A percentile compares a stretch with the other conserved stretches of the same genome.
These are phyloP conservation scores for Boletellus ananiceps DNA, from an alignment of 768 basidiomycete species.

Conservation along the genomic window DNA sequence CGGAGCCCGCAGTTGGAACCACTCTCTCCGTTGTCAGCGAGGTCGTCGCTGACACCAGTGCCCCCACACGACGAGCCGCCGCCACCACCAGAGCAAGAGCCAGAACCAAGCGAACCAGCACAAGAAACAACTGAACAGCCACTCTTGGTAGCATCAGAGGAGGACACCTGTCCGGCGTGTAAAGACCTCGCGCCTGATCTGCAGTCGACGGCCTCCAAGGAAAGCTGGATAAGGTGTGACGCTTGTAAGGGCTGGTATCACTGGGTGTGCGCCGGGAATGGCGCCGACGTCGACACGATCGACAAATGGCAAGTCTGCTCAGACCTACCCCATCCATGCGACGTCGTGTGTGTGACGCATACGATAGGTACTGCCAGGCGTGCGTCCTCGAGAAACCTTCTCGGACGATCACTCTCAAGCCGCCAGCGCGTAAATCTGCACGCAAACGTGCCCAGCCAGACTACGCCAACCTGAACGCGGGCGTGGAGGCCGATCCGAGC, in stretches of 20 bases:
- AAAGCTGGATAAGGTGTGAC: conserved; percentile 82
- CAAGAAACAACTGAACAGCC: conserved; percentile 13
- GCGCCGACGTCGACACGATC: conserved; percentile 58
- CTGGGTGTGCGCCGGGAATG: conserved; percentile 73
- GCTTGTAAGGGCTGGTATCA: conserved; percentile 81
- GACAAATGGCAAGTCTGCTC: conserved; percentile 65
- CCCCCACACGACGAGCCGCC: conserved; percentile 18
- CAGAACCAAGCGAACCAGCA: conserved; percentile 10
- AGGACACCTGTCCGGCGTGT: conserved; percentile 51
- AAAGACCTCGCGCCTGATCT: conserved; percentile 30
- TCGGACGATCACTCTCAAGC: conserved; percentile 67
- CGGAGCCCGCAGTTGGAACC: conserved; percentile 29
- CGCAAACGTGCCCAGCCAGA: conserved; percentile 71
- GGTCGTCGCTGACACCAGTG: conserved; percentile 28
- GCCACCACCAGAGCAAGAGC: conserved; percentile 11
- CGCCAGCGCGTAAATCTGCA: conserved; percentile 75
- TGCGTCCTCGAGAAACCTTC: conserved; percentile 59
- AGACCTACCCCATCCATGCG: conserved; percentile 9
- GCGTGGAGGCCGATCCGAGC: conserved; percentile 52
- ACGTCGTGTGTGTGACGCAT: conserved; percentile 17
- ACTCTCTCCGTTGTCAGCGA: conserved; percentile 27
- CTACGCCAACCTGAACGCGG: conserved; percentile 72
- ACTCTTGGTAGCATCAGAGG: conserved; percentile 14
- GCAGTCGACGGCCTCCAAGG: conserved; percentile 47
- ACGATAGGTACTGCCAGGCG: conserved; percentile 60